Evolutionary conservation across 345 rosid species (phyloP), one percentile per base, ranked within the genome.

Genomic region (Rhizophora apiculata): DNA sequence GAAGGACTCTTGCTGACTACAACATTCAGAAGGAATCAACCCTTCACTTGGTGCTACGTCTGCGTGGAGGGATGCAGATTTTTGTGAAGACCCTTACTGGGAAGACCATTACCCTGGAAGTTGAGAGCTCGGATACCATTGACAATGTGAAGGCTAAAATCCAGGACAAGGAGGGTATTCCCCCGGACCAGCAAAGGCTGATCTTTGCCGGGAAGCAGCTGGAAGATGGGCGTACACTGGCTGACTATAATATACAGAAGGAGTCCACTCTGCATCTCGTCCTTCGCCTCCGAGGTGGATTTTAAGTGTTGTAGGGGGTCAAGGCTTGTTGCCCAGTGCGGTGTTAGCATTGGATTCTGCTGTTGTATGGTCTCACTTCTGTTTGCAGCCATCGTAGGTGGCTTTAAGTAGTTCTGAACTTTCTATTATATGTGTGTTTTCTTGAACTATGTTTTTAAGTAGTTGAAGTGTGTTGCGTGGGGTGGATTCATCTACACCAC

Each of bases 211-310:
- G 87, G 2, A 83, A 83, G 70, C 87, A 83, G 68, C 63, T 83
- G 1, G 87, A 83, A 62, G 87, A 83, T 55, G 87, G 87, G 16
- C 71, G 85, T 19, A 83, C 87, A 3, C 68, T 83, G 6, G 85
- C 83, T 2, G 87, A 84, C 53, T 83, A 83, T 68, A 83, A 83
- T 21, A 83, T 83, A 57, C 83, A 79, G 67, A 79, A 79, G 59
- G 88, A 85, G 68, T 85, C 88, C 46, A 85, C 88, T 2, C 76
- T 85, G 24, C 86, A 85, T 22, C 60, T 85, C 52, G 88, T 85
- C 69, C 88, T 81, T 13, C 88, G 88, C 54, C 88, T 85, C 43
- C 85, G 86, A 21, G 89, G 89, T 2, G 89, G 89, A 31, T 74
- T 73, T 59, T 81, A 58, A 73, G 65, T 29, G 30, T 20, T 39